Conservation (phyloP, 805 yeast species). For the Scheffersomyces stipitis region DNA sequence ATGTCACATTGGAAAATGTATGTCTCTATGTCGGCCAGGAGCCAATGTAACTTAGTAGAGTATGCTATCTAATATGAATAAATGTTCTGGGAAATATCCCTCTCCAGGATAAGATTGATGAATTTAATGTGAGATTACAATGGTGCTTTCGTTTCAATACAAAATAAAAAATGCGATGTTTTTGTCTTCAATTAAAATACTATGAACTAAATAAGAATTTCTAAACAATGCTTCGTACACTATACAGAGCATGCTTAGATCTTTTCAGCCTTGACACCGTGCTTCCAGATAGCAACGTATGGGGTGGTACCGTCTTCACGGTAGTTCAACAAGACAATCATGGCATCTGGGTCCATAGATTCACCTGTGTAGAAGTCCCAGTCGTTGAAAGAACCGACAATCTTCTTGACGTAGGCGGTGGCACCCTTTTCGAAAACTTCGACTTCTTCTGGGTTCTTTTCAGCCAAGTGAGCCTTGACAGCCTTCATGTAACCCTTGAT, state of each 20-base stretch:
- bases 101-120: too few species aligned
- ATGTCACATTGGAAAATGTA: conserved; percentile 69
- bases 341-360: conserved; percentile 99
- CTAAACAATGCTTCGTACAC: too few species aligned
- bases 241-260: conserved; percentile 75
- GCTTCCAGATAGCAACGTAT: conserved; percentile 97
- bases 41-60: too few species aligned
- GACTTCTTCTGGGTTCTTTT: conserved; percentile 83
- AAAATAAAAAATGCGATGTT: too few species aligned
- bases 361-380: conserved; percentile 99
- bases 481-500: conserved; percentile 99
- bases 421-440: conserved; percentile 97
- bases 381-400: conserved; percentile 92
- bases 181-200: too few species aligned
- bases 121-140: too few species aligned
- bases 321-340: conserved; percentile 97
- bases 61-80: too few species aligned
- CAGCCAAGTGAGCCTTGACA: conserved; percentile 88
- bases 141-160: too few species aligned
- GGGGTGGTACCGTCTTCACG: conserved; percentile 99
- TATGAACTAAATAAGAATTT: too few species aligned
- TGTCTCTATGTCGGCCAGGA: too few species aligned
- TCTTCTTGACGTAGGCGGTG: conserved; percentile 91
- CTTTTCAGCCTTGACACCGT: conserved; percentile 89
- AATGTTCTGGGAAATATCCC: too few species aligned